Base-by-base conservation (phyloP, 2,329 filamentous ascomycete species). In the Penicillium olsonii region DNA sequence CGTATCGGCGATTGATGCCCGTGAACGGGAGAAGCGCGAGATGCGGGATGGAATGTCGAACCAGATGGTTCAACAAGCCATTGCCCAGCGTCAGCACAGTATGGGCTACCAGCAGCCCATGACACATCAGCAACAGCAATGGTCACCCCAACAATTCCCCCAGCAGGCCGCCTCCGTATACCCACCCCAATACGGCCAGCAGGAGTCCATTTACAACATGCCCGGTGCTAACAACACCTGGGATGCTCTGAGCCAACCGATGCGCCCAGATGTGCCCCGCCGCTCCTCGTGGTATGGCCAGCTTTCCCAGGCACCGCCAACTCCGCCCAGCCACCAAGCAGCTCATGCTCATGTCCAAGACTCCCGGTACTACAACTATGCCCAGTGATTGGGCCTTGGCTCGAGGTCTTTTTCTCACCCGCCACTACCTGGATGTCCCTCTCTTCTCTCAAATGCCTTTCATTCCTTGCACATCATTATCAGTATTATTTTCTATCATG, bases 1-100 rank as follows among this genome's bases (percentile, higher is more conserved):
- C 1, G 84, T 95, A 6, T 88, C 87, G 1, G 87, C 88, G 12
- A 92, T 96, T 46, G 87, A 90, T 53, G 82, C 84, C 2, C 83
- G 91, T 12, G 89, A 96, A 68, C 84, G 85, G 10, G 90, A 95
- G 63, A 90, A 84, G 65, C 78, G 83, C 55, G 81, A 86, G 45
- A 83, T 87, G 70, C 88, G 82, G 61, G 80, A 87, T 49, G 86
- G 86, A 0, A 73, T 85, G 52, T 84, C 86, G 50, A 86, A 84
- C 37, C 84, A 86, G 49, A 83, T 85, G 51, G 87, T 90, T 7
- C 85, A 90, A 56, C 80, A 88, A 52, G 88, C 87, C 0, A 89
- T 91, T 62, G 78, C 79, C 37, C 84, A 87, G 66, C 78, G 84
- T 22, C 84, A 88, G 62, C 81, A 84, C 45, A 80, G 75, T 52